A percentile compares a stretch with the other conserved stretches of the same genome.
Evolutionary conservation across 352 stramenopile genomes (phyloP).

Genomic region (Globisporangium cystogenes): DNA sequence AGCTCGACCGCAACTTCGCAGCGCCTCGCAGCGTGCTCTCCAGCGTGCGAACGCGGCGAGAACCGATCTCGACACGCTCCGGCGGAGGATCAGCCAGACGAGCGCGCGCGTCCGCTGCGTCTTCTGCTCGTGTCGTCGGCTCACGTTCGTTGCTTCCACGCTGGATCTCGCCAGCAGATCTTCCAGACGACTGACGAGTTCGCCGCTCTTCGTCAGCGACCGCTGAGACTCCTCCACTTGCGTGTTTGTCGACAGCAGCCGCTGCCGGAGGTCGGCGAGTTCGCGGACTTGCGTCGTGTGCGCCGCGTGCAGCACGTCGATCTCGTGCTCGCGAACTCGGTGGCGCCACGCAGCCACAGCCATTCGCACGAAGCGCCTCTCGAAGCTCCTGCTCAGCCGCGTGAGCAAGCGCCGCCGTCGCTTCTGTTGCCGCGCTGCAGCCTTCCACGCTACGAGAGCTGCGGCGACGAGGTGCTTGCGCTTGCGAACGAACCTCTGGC

Average conservation of each 20-base stretch:
- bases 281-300: background rate
- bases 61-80: background rate
- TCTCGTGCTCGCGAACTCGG: background rate
- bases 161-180: background rate
- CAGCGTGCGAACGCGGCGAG: slow-evolving; percentile 18
- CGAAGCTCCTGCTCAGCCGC: background rate
- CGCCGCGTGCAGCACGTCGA: background rate
- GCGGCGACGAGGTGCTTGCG: background rate
- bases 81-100: background rate
- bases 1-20: slow-evolving; percentile 3
- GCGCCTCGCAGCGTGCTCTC: slow-evolving; percentile 10
- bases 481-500: background rate
- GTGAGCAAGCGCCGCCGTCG: background rate
- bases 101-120: background rate
- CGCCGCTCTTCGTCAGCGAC: background rate
- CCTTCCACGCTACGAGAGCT: background rate
- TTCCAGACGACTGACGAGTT: slow-evolving; percentile 3
- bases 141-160: background rate
- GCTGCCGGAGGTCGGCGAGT: background rate
- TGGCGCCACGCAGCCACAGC: slow-evolving; percentile 20
- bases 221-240: slow-evolving; percentile 6
- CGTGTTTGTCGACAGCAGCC: background rate
- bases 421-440: background rate
- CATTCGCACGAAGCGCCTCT: slow-evolving; percentile 13
- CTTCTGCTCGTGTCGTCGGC: background rate